Base-by-base conservation (phyloP, 208 protist genomes). In the Trypanosoma conorhini region DNA sequence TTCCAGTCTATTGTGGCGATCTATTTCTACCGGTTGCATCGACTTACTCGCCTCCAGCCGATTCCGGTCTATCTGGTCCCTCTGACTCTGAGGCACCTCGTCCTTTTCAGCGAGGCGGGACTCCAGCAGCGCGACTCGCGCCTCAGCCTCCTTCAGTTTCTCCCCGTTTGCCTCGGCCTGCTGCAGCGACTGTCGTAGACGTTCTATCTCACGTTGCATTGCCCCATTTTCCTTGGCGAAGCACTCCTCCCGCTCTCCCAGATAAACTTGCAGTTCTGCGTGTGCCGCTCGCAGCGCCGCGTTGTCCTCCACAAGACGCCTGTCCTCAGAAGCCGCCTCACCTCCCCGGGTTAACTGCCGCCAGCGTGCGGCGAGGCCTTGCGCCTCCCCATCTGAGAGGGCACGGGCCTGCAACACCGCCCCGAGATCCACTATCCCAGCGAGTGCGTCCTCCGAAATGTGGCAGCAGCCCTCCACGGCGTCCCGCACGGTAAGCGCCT, bases 401-500 rank as follows among this genome's bases (percentile, higher is more conserved):
- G 62, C 70, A 28, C 62, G 62, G 1, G 63, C 38, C 13, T 26
- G 26, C 31, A 66, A 52, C 24, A 76, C 24, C 28, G n/a, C 31
- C 57, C 50, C 48, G 22, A 70, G 24, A 28, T 60, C 30, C 5
- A n/a, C 19, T 38, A 22, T 8, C 24, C 13, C 31, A 0, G 17
- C 40, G 15, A 46, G n/a, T 12, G 26, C 13, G 19, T 30, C 10
- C 17, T 26, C 50, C 54, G 21, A 13, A 28, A 15, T 28, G 22
- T 46, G 9, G n/a, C 55, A 33, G 64, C 71, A 72, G 19, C 38
- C 38, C 35, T 62, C 48, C 26, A 70, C 72, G 9, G 60, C 65
- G 40, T 77, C 72, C 1, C 64, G 60, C 21, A 77, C 64, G 28
- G 72, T 19, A 24, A 77, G 42, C 3, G 72, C 63, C 38, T 77